Base-by-base conservation (phyloP, 306 rosid species). In the Rosa rugosa region DNA sequence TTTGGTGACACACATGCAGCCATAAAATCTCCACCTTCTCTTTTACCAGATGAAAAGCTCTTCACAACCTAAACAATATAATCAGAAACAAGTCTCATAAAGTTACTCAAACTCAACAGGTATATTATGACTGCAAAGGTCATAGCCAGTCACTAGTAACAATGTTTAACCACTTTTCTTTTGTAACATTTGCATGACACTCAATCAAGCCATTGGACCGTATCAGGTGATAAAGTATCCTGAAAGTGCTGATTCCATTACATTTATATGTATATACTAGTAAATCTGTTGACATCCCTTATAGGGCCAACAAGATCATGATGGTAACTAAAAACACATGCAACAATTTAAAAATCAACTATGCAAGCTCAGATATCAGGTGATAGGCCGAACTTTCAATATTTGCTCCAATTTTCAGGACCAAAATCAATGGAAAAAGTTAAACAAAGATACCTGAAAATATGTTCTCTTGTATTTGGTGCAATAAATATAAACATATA, bases 31-130 rank as follows among this genome's bases (percentile, higher is more conserved):
- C 99, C 99, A 11, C 99, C 99, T 86, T 96, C 99, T 81, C 96
- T 91, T 87, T 96, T 96, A 84, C 99, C 99, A 54, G 99, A 93
- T 74, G 99, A 96, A 86, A 96, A 96, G 80, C 99, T 96, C 89
- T 96, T 93, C 34, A 96, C 99, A 83, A 96, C 99, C 99, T 93
- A 79, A 57, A 56, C 70, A 49, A 81, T 80, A 72, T 23, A 46
- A 74, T 18, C 40, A 79, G 40, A 79, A 50, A 60, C 17, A 53
- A 18, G 22, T 57, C 42, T 10, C 3, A 44, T 25, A 60, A 73
- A 75, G 13, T 69, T 41, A 68, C 8, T 18, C 17, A 6, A 65
- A 42, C 17, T 42, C 49, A 41, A 67, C 5, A 8, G 11, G 23
- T 62, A 62, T 5, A 11, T 62, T 12, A 27, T 62, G 67, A 12